Evolutionary conservation across 1,284 basidiomycete species (phyloP), one percentile per base, ranked within the genome.

Genomic region (Heterobasidion parviporum): DNA sequence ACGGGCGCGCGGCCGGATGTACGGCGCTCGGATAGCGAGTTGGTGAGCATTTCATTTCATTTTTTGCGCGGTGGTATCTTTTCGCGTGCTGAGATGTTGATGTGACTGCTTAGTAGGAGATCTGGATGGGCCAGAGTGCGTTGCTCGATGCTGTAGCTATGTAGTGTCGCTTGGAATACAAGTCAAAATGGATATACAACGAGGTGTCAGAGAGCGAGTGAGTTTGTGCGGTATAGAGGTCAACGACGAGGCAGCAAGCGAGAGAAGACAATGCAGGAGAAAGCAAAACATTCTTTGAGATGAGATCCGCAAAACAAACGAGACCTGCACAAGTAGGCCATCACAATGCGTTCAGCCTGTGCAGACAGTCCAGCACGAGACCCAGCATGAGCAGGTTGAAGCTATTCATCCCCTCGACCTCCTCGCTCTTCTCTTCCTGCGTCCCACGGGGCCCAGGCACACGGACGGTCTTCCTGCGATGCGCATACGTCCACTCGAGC

Each of bases 381-480:
- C 50, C 50, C 9, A 51, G 15, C 33, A 38, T 33, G 32, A 51
- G 15, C 32, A 35, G 20, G 26, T 15, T 34, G 20, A 51, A 51
- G 34, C 50, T 51, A 9, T 51, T 16, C n/a, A n/a, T 38, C 8
- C 50, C 50, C 15, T 51, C 50, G 15, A 16, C 35, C 50, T 65
- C 61, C 43, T 61, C 3, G 82, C 81, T 66, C 38, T 12, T n/a
- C 90, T 91, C 59, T 86, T 89, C 54, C 80, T 74, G 4, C 79
- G 75, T 6, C 83, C 89, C 62, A 82, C 83, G n/a, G 73, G 63
- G 47, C 74, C 16, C 67, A 54, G 65, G 61, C 41, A 73, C 69
- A n/a, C 69, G 65, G 43, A 74, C 70, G 12, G 38, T n/a, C 38
- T 6, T 41, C n/a, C n/a, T 41, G 38, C n/a, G 10, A 41, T 41